Conservation (phyloP, 768 basidiomycete species). For the Mycena chlorophos region DNA sequence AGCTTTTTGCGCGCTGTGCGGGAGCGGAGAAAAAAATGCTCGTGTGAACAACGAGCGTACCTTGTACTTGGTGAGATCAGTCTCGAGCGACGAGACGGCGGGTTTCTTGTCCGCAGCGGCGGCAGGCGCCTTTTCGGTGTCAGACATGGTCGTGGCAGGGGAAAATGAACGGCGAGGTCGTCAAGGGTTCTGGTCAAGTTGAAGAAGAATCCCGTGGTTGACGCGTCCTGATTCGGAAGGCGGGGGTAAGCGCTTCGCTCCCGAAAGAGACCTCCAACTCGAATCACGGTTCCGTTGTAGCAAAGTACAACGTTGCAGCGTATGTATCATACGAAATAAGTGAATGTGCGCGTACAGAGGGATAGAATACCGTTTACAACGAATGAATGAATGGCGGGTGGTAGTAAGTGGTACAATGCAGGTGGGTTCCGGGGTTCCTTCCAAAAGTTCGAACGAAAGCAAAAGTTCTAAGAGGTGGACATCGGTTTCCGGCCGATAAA, state of each 20-base stretch:
- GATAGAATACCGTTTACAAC: neutral
- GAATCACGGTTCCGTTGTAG: no score
- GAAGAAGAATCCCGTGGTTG: neutral
- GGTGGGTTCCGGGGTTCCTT: conserved; percentile 14
- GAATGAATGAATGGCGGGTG: neutral
- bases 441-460: no score
- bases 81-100: conserved; percentile 55
- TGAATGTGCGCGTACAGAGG: no score
- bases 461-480: no score
- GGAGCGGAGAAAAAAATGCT: conserved; percentile 7
- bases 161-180: conserved; percentile 9
- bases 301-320: neutral
- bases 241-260: conserved; percentile 12
- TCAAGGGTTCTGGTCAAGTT: neutral
- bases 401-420: conserved; percentile 4
- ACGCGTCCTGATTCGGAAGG: neutral
- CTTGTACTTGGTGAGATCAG: conserved; percentile 87
- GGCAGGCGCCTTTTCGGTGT: conserved; percentile 49
- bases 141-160: conserved; percentile 50
- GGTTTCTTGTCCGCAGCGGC: conserved; percentile 50
- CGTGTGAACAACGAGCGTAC: no score
- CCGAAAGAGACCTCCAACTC: no score
- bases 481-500: conserved; percentile 55
- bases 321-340: no score
- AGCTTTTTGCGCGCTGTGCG: conserved; percentile 22